These are phyloP conservation scores for Zizania latifolia DNA, from an alignment of 176 grass and related monocot genomes.

Conservation along the genomic window DNA sequence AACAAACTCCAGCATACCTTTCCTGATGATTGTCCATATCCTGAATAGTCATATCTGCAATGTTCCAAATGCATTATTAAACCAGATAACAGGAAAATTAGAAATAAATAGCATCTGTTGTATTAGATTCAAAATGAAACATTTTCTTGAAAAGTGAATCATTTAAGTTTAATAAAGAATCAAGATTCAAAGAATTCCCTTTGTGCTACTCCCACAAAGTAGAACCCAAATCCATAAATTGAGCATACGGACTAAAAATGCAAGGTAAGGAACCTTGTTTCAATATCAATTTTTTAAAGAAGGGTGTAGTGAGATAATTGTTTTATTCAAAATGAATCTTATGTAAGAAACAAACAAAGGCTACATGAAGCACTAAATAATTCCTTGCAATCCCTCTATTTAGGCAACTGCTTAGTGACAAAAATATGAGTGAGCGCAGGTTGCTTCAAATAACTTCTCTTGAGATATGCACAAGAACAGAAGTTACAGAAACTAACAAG, in stretches of 20 bases:
- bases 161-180: conserved; percentile 5
- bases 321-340: neutral
- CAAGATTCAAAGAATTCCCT: neutral
- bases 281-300: neutral
- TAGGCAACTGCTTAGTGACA: neutral
- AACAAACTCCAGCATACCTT: conserved; percentile 56
- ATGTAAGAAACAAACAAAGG: neutral
- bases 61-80: conserved; percentile 27
- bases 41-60: conserved; percentile 94
- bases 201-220: neutral
- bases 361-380: neutral
- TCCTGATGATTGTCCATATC: conserved; percentile 85
- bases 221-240: neutral
- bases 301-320: neutral
- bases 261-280: neutral
- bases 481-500: neutral
- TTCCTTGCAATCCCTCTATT: neutral
- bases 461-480: neutral
- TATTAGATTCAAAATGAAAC: neutral
- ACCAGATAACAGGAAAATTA: conserved; percentile 16
- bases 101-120: neutral
- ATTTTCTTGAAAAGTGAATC: neutral
- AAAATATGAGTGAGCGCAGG: conserved; percentile 8
- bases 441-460: conserved; percentile 7
- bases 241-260: neutral